phyloP scores from a whole-genome alignment of 495 filamentous ascomycete genomes.

The Penicillium cosmopolitanum region DNA sequence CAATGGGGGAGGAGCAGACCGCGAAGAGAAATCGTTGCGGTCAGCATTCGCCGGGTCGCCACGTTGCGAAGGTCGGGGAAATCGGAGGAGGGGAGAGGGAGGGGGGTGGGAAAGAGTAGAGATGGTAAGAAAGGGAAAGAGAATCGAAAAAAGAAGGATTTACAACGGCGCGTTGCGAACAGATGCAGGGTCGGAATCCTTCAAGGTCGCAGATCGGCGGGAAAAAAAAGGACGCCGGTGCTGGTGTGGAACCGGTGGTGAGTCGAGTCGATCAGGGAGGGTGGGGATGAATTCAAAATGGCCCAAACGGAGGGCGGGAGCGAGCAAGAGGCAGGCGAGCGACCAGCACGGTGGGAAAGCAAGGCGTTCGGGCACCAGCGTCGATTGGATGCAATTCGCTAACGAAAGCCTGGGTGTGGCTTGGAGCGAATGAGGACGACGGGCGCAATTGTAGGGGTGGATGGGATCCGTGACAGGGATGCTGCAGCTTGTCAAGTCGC shows the following conservation, averaged over 20 bases:
- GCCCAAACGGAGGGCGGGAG: constrained; percentile 28
- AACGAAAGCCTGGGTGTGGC: constrained; percentile 35
- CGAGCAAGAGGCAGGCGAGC: constrained; percentile 18
- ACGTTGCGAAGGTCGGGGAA: constrained; percentile 9
- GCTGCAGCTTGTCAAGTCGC: constrained; percentile 39
- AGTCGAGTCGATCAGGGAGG: constrained; percentile 37
- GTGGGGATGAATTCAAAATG: constrained; percentile 35
- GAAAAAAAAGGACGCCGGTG: constrained; percentile 29
- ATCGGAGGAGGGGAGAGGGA: background rate
- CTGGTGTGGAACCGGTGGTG: constrained; percentile 33
- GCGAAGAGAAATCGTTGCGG: constrained; percentile 32
- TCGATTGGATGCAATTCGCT: constrained; percentile 37
- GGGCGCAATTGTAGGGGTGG: constrained; percentile 28
- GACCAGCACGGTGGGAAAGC: constrained; percentile 40
- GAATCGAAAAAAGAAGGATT: constrained; percentile 6
- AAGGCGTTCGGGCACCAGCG: constrained; percentile 50
- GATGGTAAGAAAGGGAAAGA: background rate
- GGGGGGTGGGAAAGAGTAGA: background rate
- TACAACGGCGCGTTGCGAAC: constrained; percentile 7
- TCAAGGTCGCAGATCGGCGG: constrained; percentile 21
- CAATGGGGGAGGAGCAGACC: constrained; percentile 48
- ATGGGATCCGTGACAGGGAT: constrained; percentile 48
- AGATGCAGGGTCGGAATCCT: constrained; percentile 14
- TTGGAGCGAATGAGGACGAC: constrained; percentile 37
- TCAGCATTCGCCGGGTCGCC: constrained; percentile 47